Base-by-base conservation (phyloP, 305 asterid species). In the Fraxinus sp. region DNA sequence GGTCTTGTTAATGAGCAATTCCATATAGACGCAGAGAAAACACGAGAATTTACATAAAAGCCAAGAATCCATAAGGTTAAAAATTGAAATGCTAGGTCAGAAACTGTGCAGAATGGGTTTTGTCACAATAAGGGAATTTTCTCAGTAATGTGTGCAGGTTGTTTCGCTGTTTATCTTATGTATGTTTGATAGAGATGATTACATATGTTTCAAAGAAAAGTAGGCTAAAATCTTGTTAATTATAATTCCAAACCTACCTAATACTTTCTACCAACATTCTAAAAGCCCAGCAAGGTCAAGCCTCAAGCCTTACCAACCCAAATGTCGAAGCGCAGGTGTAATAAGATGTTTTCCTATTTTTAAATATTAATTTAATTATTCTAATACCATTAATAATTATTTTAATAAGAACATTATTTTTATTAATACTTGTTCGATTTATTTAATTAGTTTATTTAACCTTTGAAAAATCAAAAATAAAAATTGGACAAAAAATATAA, bases 1-100 rank as follows among this genome's bases (percentile, higher is more conserved):
- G 33, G 36, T 70, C 79, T 77, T 79, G 78, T 85, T 72, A 85
- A 83, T 80, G 79, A 89, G 83, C 33, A 87, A 70, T 80, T 80
- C 72, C 75, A 80, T 75, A 75, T 14, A 78, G 14, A 55, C 74
- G 26, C 57, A 84, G 86, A 36, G 49, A 81, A 79, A 62, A 66
- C 37, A 83, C 30, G 66, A 35, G 71, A 57, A 68, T 14, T 49
- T 83, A 71, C 11, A 66, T 71, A 22, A 82, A 66, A 26, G n/a
- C 36, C 7, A 66, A 66, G 74, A 66, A 68, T 28, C 37, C 30
- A 28, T 1, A 30, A 26, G 37, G 75, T 4, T 68, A 68, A 68
- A 68, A 68, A 24, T 28, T 24, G 16, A 84, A 82, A 37, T 59
- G 82, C 43, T n/a, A 77, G 41, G 37, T 5, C 66, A 81, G 81